Conservation (phyloP, 176 grass and related monocot genomes). For the Dactylis glomerata region DNA sequence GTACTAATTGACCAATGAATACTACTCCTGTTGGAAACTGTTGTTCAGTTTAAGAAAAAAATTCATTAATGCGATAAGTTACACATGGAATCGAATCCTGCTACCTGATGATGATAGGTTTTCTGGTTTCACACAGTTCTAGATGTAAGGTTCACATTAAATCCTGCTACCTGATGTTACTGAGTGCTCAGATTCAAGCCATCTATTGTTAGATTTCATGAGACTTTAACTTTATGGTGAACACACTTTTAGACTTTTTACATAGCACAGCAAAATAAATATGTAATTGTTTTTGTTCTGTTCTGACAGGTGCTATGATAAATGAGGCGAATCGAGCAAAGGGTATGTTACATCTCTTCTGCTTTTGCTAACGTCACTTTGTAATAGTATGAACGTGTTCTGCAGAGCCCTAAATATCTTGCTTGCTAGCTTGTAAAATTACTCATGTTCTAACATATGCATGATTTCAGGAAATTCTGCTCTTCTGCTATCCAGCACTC, state of each 20-base stretch:
- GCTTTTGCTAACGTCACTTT: not conserved
- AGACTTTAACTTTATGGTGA: no score
- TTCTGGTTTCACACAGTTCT: not conserved
- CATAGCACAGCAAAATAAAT: not conserved
- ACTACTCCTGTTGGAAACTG: not conserved
- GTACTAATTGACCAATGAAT: not conserved
- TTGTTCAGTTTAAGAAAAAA: not conserved
- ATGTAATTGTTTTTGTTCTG: not conserved
- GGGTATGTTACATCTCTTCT: slow-evolving; percentile 43
- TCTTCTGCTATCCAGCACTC: not conserved
- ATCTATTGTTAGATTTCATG: not conserved
- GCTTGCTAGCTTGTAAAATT: not conserved
- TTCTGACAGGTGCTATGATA: slow-evolving; percentile 63
- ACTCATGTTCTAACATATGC: not conserved
- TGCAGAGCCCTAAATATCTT: no score
- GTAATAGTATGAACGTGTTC: no score
- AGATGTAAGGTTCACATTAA: not conserved
- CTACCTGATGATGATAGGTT: not conserved
- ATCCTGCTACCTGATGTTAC: not conserved
- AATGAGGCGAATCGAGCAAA: slow-evolving; percentile 85
- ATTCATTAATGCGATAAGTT: not conserved
- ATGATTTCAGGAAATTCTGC: not conserved
- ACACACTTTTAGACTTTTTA: no score
- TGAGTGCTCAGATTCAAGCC: no score
- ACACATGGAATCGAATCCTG: not conserved